Base-by-base conservation (phyloP, 2,329 filamentous ascomycete genomes). In the Trichothecium roseum region DNA sequence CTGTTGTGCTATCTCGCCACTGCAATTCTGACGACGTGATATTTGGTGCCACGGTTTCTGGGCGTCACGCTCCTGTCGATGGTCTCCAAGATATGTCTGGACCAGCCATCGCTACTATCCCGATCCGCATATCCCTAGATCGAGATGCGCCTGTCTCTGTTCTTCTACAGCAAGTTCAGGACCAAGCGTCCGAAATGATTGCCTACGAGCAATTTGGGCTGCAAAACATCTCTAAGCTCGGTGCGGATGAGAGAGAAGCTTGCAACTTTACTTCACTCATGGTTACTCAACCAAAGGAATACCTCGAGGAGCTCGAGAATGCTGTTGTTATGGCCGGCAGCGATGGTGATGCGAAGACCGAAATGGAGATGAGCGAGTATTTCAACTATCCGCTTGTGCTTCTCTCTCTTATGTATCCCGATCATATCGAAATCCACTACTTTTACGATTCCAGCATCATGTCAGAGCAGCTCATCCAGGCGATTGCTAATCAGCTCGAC, bases 81-180 rank as follows among this genome's bases (percentile, higher is more conserved):
- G 49, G 47, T 6, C 42, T 58, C 1, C 45, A 49, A 5, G 37
- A 42, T 2, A 48, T 56, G 6, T 34, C 44, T 3, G 56, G 52
- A 2, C 52, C 54, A 4, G 49, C 49, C 1, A 51, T 59, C 18
- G 45, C 49, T 12, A 54, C 52, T 4, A 40, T 58, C 0, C 54
- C 54, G 6, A 34, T 53, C 2, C 42, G 51, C 10, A 31, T 35
- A 3, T 37, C 37, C 8, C 31, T 46, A 5, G 18, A 42, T 7
- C 15, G 36, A 8, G 18, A 39, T 17, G 37, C 41, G 30, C 31
- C 34, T 4, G 24, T 51, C n/a, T 28, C 38, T 13, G 30, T 42
- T 8, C 45, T 45, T 13, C 36, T 54, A 4, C 32, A 40, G 4
- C 18, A 35, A 2, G 35, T 49, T 2, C 47, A 51, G 24, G 29